Evolutionary conservation across 495 filamentous ascomycete species (phyloP), one percentile per base, ranked within the genome.

Genomic region (Aspergillus indologenus): DNA sequence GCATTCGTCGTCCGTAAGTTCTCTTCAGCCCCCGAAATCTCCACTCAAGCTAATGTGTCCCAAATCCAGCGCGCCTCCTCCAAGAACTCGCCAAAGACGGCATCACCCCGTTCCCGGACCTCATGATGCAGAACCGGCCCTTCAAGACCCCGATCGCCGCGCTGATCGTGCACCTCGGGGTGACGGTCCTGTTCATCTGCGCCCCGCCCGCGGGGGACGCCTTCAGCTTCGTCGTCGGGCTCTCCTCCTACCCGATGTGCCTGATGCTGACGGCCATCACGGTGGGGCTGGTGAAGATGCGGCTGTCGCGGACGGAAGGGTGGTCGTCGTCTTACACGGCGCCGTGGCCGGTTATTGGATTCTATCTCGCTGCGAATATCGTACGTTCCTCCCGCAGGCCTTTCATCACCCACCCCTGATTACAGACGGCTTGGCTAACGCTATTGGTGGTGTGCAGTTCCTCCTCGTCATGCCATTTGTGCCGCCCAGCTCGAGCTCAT

Each of bases 11-110:
- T 69, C 18, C 60, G 67, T 69, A 59, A 24, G 64, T 64, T 5
- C 44, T 8, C 23, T 21, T 4, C 2, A 47, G 3, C 45, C 3
- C 14, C 18, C 42, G 15, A 3, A 21, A 15, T 20, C 7, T 5
- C 11, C 14, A 11, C 29, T 46, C 21, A 0, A 12, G 5, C 15
- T 18, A 49, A 21, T 15, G 6, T 11, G 8, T 22, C 12, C 50
- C 18, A 45, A 24, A 4, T 15, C 44, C 26, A 83, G 80, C 86
- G 5, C 84, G 86, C 6, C 72, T 87, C 2, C 85, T 86, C 62
- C 82, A 87, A 70, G 85, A 87, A 71, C 67, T 87, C 3, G 85
- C 82, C n/a, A 80, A 80, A 57, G 82, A 87, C 68, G 85, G 85
- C 14, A 83, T 89, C 56, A 77, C 89, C 5, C 88, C 88, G 0